Evolutionary conservation across 2,329 filamentous ascomycete species (phyloP), one percentile per base, ranked within the genome.

Genomic region (Metarhizium album): DNA sequence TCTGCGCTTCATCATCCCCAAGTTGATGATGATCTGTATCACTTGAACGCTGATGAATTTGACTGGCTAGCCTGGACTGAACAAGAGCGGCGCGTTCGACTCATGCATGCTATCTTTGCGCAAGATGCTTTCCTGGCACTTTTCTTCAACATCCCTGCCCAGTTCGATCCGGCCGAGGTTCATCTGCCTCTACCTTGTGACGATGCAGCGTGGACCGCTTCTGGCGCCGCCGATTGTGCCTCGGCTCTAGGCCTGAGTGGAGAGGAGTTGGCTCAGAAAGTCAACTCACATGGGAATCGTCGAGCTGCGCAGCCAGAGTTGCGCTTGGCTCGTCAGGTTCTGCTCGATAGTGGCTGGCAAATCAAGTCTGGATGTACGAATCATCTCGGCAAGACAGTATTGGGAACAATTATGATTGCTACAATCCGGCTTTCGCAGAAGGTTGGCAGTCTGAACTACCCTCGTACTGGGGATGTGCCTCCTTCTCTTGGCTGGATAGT

Each of bases 121-220:
- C 71, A 77, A 33, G 84, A 88, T 59, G 73, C 76, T 16, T 79
- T 82, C 11, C 76, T 84, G 61, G 79, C 79, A 18, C 75, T 89
- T 20, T 89, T 83, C 62, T 89, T 87, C 73, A 88, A 89, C 62
- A 68, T 70, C n/a, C 66, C 74, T 9, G 76, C 83, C 14, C 72
- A 79, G 43, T 79, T 88, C 42, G 79, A 87, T 52, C 68, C 74
- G 8, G 72, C 81, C 33, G 83, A 87, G 57, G 73, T 88, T 47
- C 72, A 74, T 29, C 64, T 88, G 37, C 83, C 84, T n/a, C 68
- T 90, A 5, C 85, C 86, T 8, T 76, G 79, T 14, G 84, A 89
- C 58, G 86, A 89, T 64, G 82, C 82, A 16, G 80, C 82, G 2
- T 89, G 85, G 84, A 84, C 88, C 57, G 84, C 85, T 3, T 70